Conservation (phyloP, 2,329 filamentous ascomycete genomes). For the Sordariomycetes sp. region DNA sequence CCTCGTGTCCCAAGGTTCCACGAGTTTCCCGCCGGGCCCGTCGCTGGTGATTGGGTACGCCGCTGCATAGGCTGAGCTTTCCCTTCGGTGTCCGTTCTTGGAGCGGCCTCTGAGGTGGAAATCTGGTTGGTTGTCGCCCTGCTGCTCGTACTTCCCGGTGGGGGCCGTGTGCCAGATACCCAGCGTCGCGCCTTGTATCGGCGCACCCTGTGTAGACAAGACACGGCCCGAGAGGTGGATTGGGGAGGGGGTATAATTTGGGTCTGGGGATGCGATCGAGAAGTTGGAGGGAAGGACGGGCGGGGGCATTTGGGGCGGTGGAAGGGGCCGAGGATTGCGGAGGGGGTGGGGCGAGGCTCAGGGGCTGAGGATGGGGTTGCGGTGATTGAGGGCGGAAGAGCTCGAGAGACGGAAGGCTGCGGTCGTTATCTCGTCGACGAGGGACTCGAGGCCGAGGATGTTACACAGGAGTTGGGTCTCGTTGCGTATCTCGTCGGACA, state of each 20-base stretch:
- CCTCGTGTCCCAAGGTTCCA: constrained; percentile 40
- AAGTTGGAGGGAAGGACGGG: constrained; percentile 57
- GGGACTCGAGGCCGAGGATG: constrained; percentile 60
- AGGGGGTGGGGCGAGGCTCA: constrained; percentile 46
- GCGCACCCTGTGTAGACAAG: constrained; percentile 28
- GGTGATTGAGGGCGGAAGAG: constrained; percentile 72
- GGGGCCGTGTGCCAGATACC: constrained; percentile 74
- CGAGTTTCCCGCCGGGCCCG: constrained; percentile 38
- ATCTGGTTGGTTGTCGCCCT: constrained; percentile 56
- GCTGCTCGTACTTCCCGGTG: constrained; percentile 60
- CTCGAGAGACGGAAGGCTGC: constrained; percentile 42
- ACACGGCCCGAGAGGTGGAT: constrained; percentile 52
- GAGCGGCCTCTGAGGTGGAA: constrained; percentile 66
- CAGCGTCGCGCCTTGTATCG: constrained; percentile 51
- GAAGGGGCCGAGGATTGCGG: constrained; percentile 75
- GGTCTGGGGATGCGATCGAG: constrained; percentile 42
- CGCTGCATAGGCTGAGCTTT: constrained; percentile 49
- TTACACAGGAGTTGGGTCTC: constrained; percentile 63
- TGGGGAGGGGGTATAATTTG: constrained; percentile 27
- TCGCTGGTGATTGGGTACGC: constrained; percentile 35
- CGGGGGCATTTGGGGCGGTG: constrained; percentile 63
- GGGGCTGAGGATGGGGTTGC: constrained; percentile 39
- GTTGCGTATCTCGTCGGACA: constrained; percentile 55
- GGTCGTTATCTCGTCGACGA: constrained; percentile 73
- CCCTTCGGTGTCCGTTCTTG: constrained; percentile 50